Evolutionary conservation across 495 filamentous ascomycete genomes (phyloP).

Genomic region (Tuber indicum): DNA sequence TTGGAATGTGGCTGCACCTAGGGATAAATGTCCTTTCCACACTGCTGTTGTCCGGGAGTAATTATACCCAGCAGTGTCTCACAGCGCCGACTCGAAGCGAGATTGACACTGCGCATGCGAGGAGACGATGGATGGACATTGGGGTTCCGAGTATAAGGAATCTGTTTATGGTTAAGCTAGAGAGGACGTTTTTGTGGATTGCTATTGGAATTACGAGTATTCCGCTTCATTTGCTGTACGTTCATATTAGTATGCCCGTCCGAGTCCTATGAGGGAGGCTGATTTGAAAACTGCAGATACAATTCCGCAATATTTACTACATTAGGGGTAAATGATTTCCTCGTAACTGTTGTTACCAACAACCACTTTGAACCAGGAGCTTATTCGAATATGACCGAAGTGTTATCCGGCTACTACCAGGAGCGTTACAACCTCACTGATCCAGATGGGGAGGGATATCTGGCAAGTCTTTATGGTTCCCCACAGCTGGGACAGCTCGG

Average conservation of each 20-base stretch:
- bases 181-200: slow-evolving; percentile 9
- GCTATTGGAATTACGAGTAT: slow-evolving; percentile 5
- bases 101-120: slow-evolving; percentile 16
- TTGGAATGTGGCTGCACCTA: not conserved
- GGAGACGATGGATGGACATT: slow-evolving; percentile 15
- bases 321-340: not conserved
- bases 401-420: not conserved
- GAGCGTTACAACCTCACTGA: not conserved
- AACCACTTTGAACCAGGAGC: not conserved
- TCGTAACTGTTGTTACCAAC: not conserved
- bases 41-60: slow-evolving; percentile 1
- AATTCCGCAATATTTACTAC: slow-evolving; percentile 41
- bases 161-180: not conserved
- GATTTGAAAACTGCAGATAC: slow-evolving; percentile 11
- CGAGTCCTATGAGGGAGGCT: not conserved
- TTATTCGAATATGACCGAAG: slow-evolving; percentile 1
- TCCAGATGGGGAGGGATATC: no score
- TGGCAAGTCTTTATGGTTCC: no score
- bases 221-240: slow-evolving; percentile 13
- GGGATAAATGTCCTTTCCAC: slow-evolving; percentile 6
- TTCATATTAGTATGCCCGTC: not conserved
- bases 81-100: slow-evolving; percentile 8
- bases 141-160: slow-evolving; percentile 16
- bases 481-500: not conserved
- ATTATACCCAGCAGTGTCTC: slow-evolving; percentile 17